These are phyloP conservation scores for Botrytis fabae DNA, from an alignment of 2,329 filamentous ascomycete genomes.

Conservation along the genomic window DNA sequence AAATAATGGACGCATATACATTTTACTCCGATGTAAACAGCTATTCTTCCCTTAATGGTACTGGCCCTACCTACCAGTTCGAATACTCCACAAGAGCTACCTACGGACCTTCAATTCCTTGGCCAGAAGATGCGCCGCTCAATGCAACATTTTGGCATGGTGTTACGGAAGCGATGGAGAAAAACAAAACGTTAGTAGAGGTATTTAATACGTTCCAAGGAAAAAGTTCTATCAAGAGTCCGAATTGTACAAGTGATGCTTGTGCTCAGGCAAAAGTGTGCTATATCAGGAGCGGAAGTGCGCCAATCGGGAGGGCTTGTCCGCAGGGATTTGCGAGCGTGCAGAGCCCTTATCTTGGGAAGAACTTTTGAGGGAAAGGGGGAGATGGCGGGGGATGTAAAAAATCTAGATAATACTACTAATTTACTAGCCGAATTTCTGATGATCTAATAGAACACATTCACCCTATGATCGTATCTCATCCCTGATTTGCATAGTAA, in stretches of 20 bases:
- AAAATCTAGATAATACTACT: not conserved
- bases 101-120: constrained; percentile 47
- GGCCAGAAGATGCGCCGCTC: constrained; percentile 51
- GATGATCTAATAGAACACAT: not conserved
- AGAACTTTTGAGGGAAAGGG: constrained; percentile 36
- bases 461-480: not conserved
- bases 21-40: constrained; percentile 53
- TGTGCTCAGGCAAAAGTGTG: constrained; percentile 58
- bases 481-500: no score
- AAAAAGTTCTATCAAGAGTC: constrained; percentile 51
- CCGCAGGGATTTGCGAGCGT: constrained; percentile 50
- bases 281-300: constrained; percentile 59
- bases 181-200: constrained; percentile 49
- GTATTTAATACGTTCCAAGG: constrained; percentile 54
- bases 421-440: not conserved
- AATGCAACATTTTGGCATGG: constrained; percentile 61
- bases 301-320: constrained; percentile 52
- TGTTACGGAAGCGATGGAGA: constrained; percentile 58
- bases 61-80: constrained; percentile 50
- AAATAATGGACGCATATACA: constrained; percentile 55
- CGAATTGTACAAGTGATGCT: constrained; percentile 52
- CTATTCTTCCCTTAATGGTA: constrained; percentile 44
- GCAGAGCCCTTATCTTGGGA: constrained; percentile 43
- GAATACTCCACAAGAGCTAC: constrained; percentile 54
- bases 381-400: not conserved